phyloP scores from a whole-genome alignment of 192 early-diverging fungal species.

The Coemansia sp. region DNA sequence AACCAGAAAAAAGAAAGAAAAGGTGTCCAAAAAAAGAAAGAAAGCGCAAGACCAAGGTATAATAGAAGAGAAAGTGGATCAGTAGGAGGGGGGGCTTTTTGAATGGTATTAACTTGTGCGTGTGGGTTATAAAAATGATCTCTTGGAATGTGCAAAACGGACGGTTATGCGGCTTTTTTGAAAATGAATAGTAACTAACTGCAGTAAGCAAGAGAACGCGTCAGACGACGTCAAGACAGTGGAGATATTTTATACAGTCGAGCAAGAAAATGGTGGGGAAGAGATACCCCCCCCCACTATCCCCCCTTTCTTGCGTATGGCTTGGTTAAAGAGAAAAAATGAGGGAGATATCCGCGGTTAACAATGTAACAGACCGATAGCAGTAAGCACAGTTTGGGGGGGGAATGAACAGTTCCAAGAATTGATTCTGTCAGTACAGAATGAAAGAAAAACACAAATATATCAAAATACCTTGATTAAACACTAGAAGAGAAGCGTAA shows the following conservation, averaged over 20 bases:
- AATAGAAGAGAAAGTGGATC: too few relatives aligned
- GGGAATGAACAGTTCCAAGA: too few relatives aligned
- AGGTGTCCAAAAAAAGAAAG: neutral
- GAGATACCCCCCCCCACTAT: neutral
- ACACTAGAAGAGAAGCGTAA: too few relatives aligned
- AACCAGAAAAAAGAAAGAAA: neutral
- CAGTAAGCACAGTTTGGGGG: too few relatives aligned
- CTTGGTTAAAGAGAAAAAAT: neutral
- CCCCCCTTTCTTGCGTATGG: neutral
- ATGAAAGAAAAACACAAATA: too few relatives aligned
- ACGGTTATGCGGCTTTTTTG: constrained; percentile 1
- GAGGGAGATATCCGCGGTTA: neutral
- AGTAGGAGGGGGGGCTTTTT: too few relatives aligned
- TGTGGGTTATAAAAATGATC: neutral
- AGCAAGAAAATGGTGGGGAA: neutral
- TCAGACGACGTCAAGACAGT: neutral
- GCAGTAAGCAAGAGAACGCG: neutral
- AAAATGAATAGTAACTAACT: neutral
- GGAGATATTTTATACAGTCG: neutral
- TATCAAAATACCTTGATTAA: too few relatives aligned
- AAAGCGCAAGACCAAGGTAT: constrained; percentile 1
- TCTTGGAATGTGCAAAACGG: constrained; percentile 1
- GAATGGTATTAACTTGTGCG: neutral
- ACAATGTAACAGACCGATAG: too few relatives aligned
- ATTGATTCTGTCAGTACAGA: too few relatives aligned